phyloP scores from a whole-genome alignment of 176 grass and related monocot genomes.

The Oryza punctata region DNA sequence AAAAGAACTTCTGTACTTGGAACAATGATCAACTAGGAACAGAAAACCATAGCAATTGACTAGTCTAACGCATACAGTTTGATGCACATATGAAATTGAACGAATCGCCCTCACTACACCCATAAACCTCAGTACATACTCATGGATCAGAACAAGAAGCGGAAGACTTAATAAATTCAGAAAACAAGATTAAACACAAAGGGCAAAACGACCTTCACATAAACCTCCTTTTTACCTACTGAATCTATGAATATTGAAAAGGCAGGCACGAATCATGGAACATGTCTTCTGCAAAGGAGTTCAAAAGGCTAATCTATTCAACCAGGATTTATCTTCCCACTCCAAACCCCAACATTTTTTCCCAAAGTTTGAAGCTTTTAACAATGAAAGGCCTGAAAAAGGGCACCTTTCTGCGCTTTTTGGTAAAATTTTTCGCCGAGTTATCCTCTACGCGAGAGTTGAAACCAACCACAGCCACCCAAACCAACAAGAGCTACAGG shows the following conservation, averaged over 20 bases:
- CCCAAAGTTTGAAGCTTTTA: constrained; percentile 7
- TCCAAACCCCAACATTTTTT: not conserved
- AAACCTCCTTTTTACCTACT: constrained; percentile 9
- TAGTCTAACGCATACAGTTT: not conserved
- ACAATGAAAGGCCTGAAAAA: not conserved
- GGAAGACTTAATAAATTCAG: not conserved
- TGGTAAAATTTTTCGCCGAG: not conserved
- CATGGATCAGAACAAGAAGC: constrained; percentile 4
- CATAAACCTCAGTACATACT: not conserved
- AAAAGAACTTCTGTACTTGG: not conserved
- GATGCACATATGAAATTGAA: not conserved
- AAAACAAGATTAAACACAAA: not conserved
- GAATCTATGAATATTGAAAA: not conserved
- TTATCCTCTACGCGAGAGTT: constrained; percentile 19
- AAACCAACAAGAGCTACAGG: constrained; percentile 25
- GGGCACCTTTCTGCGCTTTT: not conserved
- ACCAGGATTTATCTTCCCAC: constrained; percentile 23
- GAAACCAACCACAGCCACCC: constrained; percentile 36
- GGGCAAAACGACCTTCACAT: not conserved
- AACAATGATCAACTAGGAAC: not conserved
- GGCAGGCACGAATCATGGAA: not conserved
- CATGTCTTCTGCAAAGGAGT: not conserved
- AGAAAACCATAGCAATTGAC: not conserved
- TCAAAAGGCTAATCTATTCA: not conserved
- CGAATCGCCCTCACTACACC: not conserved